Evolutionary conservation across 2,329 filamentous ascomycete species (phyloP).

Genomic region (Byssoonygena ceratinophila): DNA sequence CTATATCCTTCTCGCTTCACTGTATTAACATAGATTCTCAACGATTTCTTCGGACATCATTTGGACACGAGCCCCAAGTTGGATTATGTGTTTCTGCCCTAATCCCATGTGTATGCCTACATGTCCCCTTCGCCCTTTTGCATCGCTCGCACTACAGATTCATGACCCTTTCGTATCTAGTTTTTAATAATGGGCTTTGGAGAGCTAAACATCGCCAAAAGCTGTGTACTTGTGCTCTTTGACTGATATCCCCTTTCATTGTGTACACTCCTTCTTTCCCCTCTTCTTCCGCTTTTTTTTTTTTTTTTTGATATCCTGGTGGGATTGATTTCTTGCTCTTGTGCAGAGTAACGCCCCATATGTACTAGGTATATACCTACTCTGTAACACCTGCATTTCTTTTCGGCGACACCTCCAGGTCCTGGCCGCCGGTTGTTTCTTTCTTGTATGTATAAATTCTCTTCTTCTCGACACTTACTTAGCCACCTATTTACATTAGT

Average conservation of each 20-base stretch:
- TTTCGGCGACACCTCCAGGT: background rate
- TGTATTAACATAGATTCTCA: constrained; percentile 3
- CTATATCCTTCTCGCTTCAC: background rate
- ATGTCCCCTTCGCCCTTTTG: background rate
- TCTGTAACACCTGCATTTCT: too few species aligned
- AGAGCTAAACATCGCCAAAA: background rate
- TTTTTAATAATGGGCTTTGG: background rate
- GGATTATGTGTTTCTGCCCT: background rate
- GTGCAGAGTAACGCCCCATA: background rate
- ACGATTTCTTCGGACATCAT: background rate
- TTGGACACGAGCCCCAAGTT: constrained; percentile 1
- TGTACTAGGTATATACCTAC: background rate
- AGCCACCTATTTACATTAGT: background rate
- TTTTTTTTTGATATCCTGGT: background rate
- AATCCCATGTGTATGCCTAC: constrained; percentile 1
- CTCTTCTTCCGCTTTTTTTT: constrained; percentile 1
- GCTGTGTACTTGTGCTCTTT: constrained; percentile 1
- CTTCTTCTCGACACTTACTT: background rate
- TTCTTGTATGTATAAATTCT: background rate
- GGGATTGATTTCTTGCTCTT: background rate
- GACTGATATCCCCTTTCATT: background rate
- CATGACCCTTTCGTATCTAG: background rate
- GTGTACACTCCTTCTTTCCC: background rate
- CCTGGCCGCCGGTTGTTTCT: background rate
- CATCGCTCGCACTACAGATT: background rate